Base-by-base conservation (phyloP, 352 stramenopile genomes). In the Phytopythium oedochilum region DNA sequence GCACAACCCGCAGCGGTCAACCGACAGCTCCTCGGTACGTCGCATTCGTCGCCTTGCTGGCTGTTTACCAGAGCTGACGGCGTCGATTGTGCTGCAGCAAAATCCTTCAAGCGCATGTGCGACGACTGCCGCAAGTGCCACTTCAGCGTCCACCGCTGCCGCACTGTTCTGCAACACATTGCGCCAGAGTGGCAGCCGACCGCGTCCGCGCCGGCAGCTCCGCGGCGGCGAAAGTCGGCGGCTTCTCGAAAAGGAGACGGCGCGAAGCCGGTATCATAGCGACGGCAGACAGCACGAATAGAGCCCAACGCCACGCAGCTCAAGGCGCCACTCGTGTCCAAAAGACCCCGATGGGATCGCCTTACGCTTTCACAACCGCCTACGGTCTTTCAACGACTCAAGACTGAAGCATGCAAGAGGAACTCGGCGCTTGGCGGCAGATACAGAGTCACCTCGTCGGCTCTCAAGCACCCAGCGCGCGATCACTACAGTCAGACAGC, bases 71-170 rank as follows among this genome's bases (percentile, higher is more conserved):
- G 44, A 32, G 1, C 46, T 58, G 25, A 40, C 52, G 15, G 17
- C 6, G n/a, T 26, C 8, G 25, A 28, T 29, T 42, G 10, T 22
- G 26, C 20, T 26, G 0, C 20, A 53, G 47, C n/a, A 10, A 53
- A 38, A 53, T 17, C 26, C 26, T 83, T 87, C 51, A 84, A 84
- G 55, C 69, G 75, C 42, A 81, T 88, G 65, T 92, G 82, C 29
- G 75, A 83, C 53, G 71, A 82, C 6, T 92, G 82, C 53, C 73
- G 76, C 12, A 84, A 86, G 32, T 59, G 75, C 35, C 82, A 92
- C 47, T 73, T 78, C 17, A 88, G 82, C 47, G 55, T 89, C 31
- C 71, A 83, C 22, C 64, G 77, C 39, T 92, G 82, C 53, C 82
- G 82, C 20, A 72, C 84, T n/a, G 71, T 74, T 18, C 68, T 87